Conservation (phyloP, 1,139 yeast species). For the Kurtzmaniella quercitrusa region DNA sequence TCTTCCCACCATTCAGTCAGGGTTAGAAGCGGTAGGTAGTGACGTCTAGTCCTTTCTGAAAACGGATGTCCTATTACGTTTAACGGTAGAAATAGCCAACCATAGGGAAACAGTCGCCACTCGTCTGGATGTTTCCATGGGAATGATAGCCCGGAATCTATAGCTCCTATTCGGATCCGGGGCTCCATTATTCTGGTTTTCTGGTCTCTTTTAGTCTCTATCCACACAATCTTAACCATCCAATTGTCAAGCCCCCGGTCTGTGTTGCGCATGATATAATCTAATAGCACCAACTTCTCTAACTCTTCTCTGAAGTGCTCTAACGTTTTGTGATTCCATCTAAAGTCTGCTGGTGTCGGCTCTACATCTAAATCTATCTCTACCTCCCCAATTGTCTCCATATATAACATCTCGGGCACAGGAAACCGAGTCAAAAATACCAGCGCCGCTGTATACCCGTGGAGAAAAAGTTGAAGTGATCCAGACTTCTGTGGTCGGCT, state of each 20-base stretch:
- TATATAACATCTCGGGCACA: constrained; percentile 34
- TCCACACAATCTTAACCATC: constrained; percentile 66
- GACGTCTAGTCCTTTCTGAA: constrained; percentile 50
- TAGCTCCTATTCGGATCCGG: constrained; percentile 59
- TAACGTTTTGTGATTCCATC: constrained; percentile 53
- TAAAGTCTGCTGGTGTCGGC: constrained; percentile 24
- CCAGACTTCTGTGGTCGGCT: constrained; percentile 50
- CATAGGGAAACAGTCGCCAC: constrained; percentile 78
- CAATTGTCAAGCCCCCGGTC: constrained; percentile 75
- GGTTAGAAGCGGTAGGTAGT: constrained; percentile 56
- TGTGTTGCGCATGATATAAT: constrained; percentile 70
- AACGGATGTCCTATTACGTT: constrained; percentile 68
- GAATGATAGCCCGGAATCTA: constrained; percentile 71
- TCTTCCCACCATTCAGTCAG: constrained; percentile 72
- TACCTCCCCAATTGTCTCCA: constrained; percentile 20
- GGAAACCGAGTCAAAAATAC: constrained; percentile 55
- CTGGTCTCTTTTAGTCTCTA: constrained; percentile 11
- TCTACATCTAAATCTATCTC: constrained; percentile 10
- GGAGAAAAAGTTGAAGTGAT: constrained; percentile 60
- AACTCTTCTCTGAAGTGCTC: constrained; percentile 56
- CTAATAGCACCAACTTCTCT: constrained; percentile 67
- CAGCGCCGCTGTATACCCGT: constrained; percentile 59
- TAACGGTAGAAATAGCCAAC: constrained; percentile 70
- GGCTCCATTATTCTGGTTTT: constrained; percentile 24
- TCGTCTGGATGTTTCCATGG: constrained; percentile 87